A percentile compares a stretch with the other conserved stretches of the same genome.
Conservation (phyloP, 306 rosid genomes). For the Oemleria cerasiformis region DNA sequence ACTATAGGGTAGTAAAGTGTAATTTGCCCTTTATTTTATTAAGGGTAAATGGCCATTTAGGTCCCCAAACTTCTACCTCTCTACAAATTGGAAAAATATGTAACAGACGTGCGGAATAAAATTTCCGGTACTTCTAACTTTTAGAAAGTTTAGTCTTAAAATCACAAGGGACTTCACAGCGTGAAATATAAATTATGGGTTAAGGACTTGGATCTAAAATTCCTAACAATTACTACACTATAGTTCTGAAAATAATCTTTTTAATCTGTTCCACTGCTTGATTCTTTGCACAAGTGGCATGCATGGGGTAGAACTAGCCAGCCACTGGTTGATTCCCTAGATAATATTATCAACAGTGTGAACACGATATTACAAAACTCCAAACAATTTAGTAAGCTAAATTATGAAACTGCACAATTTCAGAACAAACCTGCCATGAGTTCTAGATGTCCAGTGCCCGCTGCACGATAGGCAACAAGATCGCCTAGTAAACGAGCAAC, state of each 20-base stretch:
- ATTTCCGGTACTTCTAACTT: background rate
- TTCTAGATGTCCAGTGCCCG: conserved; percentile 88
- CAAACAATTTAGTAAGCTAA: background rate
- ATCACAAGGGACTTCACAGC: too few species aligned
- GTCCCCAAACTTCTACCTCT: too few species aligned
- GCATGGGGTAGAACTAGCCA: background rate
- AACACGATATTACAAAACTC: background rate
- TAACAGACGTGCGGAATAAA: background rate
- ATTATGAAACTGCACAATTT: conserved; percentile 11
- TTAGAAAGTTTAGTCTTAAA: background rate
- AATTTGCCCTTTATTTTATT: too few species aligned
- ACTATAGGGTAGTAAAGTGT: too few species aligned
- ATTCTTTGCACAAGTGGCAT: background rate
- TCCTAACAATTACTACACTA: background rate
- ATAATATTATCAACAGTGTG: background rate
- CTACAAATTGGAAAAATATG: too few species aligned
- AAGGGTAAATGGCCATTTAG: too few species aligned
- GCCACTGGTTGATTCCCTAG: background rate
- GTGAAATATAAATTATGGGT: background rate
- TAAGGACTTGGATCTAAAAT: background rate
- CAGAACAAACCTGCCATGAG: conserved; percentile 78
- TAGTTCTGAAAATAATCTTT: background rate
- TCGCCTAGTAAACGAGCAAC: conserved; percentile 84
- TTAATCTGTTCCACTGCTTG: background rate
- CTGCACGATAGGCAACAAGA: conserved; percentile 89